Percentiles rank a stretch among this genome's conserved stretches.
These are phyloP conservation scores for Funneliformis caledonium DNA, from an alignment of 371 early-diverging fungal species.

Conservation along the genomic window DNA sequence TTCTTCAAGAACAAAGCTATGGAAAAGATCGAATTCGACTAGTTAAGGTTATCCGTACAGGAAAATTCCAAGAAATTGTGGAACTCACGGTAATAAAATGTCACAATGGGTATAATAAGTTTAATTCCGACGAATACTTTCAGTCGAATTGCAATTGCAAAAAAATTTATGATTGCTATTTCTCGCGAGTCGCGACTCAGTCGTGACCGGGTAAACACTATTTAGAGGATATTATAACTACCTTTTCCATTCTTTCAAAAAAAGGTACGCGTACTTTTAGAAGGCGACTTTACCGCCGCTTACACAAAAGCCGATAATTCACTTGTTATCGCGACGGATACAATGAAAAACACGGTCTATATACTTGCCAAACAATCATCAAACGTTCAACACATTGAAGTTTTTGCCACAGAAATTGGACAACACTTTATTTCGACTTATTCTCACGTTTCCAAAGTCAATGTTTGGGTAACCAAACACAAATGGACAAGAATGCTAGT, in stretches of 20 bases:
- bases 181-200: too few relatives aligned
- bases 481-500: constrained; percentile 78
- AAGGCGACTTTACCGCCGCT: constrained; percentile 76
- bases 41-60: constrained; percentile 71
- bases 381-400: constrained; percentile 75
- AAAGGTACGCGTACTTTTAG: constrained; percentile 67
- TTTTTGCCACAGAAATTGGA: constrained; percentile 74
- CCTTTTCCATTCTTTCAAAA: too few relatives aligned
- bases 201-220: too few relatives aligned
- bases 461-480: constrained; percentile 77
- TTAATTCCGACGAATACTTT: too few relatives aligned
- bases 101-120: too few relatives aligned
- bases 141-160: too few relatives aligned
- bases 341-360: constrained; percentile 86
- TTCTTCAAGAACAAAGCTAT: constrained; percentile 20
- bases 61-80: constrained; percentile 69
- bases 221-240: too few relatives aligned
- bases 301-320: constrained; percentile 85
- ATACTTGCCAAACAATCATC: constrained; percentile 73
- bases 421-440: constrained; percentile 76
- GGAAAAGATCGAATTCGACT: constrained; percentile 84
- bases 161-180: too few relatives aligned
- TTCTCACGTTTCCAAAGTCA: constrained; percentile 68
- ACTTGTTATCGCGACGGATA: constrained; percentile 71
- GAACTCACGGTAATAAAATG: constrained; percentile 64